Base-by-base conservation (phyloP, 208 protist genomes). In the Kentomonas sorsogonicus region DNA sequence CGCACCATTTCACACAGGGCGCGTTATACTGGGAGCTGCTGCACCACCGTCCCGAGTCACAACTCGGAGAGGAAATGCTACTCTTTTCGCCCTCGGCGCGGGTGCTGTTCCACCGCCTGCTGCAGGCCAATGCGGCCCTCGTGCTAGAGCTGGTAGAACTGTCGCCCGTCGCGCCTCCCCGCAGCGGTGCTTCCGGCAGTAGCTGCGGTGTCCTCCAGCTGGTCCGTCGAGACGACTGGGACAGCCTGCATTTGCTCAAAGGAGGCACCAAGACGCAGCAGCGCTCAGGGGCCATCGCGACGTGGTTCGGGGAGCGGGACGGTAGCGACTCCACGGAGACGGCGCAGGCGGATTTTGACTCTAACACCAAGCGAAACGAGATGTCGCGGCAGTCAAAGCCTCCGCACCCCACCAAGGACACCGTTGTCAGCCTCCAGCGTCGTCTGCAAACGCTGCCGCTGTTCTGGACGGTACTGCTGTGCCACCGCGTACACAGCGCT, bases 371-470 rank as follows among this genome's bases (percentile, higher is more conserved):
- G n/a, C n/a, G n/a, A n/a, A n/a, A n/a, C n/a, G n/a, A n/a, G n/a
- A n/a, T n/a, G n/a, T n/a, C n/a, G n/a, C n/a, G n/a, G n/a, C n/a
- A n/a, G n/a, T n/a, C n/a, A n/a, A n/a, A n/a, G n/a, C n/a, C n/a
- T n/a, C n/a, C n/a, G n/a, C n/a, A n/a, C n/a, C n/a, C n/a, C n/a
- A n/a, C n/a, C n/a, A n/a, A n/a, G n/a, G n/a, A n/a, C n/a, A n/a
- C n/a, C n/a, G n/a, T n/a, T n/a, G n/a, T n/a, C n/a, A 15, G 40
- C 15, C 85, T 89, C 62, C 69, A 81, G 55, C 79, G 86, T 9
- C 71, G 72, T 18, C 48, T 93, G 59, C 82, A 88, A 50, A 64
- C 89, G 10, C 57, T 93, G 30, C 81, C 81, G 15, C 55, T 89
- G 29, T 27, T 89, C n/a, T 93, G 86, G 82, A 55, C 87, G 10